A percentile compares a stretch with the other conserved stretches of the same genome.
Conservation (phyloP, 192 early-diverging fungal species). For the Dissophora ornata region DNA sequence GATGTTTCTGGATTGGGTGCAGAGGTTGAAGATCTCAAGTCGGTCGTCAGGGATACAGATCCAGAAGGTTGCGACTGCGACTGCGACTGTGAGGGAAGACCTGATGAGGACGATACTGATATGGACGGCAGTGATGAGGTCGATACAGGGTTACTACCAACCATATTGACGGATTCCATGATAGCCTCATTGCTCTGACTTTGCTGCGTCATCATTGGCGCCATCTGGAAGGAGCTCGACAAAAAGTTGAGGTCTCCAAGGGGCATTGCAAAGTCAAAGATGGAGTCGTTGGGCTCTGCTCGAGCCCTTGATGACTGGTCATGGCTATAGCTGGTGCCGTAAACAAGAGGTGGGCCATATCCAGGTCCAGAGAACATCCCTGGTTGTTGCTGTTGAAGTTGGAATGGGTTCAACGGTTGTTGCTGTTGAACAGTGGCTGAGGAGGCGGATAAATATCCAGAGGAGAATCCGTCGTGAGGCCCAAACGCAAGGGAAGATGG, state of each 20-base stretch:
- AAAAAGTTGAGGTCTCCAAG: slow-evolving; percentile 43
- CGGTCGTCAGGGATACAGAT: neutral
- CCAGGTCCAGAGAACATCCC: slow-evolving; percentile 11
- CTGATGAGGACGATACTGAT: neutral
- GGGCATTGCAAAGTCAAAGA: slow-evolving; percentile 53
- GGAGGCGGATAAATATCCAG: neutral
- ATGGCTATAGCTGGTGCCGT: slow-evolving; percentile 24
- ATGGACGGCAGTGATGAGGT: neutral
- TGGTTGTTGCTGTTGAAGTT: slow-evolving; percentile 30
- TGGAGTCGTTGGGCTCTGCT: slow-evolving; percentile 26
- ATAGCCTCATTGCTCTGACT: neutral
- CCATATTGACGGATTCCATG: neutral
- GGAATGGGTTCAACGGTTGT: slow-evolving; percentile 3
- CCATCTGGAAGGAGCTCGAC: slow-evolving; percentile 47
- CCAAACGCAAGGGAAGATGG: slow-evolving; percentile 37
- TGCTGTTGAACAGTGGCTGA: slow-evolving; percentile 5
- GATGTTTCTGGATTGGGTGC: slow-evolving; percentile 1
- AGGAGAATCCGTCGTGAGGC: slow-evolving; percentile 17
- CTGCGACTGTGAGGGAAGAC: neutral
- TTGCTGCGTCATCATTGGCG: slow-evolving; percentile 34
- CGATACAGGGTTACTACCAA: neutral
- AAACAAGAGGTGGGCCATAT: slow-evolving; percentile 31
- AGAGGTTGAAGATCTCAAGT: neutral
- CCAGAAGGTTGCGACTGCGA: neutral
- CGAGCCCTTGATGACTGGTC: slow-evolving; percentile 2